A percentile compares a stretch with the other conserved stretches of the same genome.
Conservation (phyloP, 345 rosid genomes). For the Bruguiera sexangula region DNA sequence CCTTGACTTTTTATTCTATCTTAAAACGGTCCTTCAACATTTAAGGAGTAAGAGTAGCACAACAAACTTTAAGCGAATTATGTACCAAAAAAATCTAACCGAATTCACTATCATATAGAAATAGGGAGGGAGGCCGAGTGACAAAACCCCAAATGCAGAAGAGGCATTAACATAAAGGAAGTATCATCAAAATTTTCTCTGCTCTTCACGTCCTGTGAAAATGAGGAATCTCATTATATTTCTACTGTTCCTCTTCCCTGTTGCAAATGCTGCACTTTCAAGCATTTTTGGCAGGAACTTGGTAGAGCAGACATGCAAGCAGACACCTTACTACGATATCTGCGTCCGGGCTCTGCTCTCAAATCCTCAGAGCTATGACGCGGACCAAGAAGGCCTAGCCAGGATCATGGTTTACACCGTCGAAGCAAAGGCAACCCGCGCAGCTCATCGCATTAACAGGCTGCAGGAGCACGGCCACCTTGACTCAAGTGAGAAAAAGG, state of each 20-base stretch:
- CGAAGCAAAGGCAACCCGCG: conserved; percentile 17
- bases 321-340: conserved; percentile 29
- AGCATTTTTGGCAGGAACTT: conserved; percentile 19
- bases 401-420: conserved; percentile 21
- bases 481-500: background rate
- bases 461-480: background rate
- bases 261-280: conserved; percentile 14
- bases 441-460: conserved; percentile 18
- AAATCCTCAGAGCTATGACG: conserved; percentile 18
- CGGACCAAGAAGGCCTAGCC: conserved; percentile 23
- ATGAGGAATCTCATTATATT: conserved; percentile 16
- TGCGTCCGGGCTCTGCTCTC: conserved; percentile 14
- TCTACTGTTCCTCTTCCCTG: conserved; percentile 15
- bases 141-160: no score
- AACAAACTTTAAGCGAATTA: no score
- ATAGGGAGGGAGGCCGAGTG: no score
- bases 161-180: background rate
- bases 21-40: no score
- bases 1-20: no score
- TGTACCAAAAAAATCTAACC: no score
- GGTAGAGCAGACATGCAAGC: conserved; percentile 29
- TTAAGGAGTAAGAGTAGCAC: no score
- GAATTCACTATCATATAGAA: no score
- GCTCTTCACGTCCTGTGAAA: background rate
- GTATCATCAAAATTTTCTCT: background rate